These are phyloP conservation scores for Ailanthus altissimus DNA, from an alignment of 345 rosid species.

Conservation along the genomic window DNA sequence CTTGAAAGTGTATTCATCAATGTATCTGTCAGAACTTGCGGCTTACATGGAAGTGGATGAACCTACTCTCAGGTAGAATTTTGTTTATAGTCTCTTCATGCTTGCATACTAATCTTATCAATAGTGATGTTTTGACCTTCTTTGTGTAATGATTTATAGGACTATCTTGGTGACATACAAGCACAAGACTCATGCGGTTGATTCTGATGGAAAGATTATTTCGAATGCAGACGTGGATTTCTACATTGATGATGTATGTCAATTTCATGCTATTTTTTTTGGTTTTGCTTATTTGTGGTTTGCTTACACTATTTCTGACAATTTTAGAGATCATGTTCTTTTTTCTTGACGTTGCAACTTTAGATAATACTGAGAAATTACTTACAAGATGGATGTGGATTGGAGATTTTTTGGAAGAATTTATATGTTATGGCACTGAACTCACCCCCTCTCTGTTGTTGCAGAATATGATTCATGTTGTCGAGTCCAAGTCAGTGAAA, in stretches of 20 bases:
- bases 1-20: slow-evolving; percentile 84
- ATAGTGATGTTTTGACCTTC: neutral
- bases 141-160: slow-evolving; percentile 41
- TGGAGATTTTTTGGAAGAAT: slow-evolving; percentile 3
- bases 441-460: slow-evolving; percentile 16
- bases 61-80: slow-evolving; percentile 66
- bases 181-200: slow-evolving; percentile 97
- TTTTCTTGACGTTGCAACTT: neutral
- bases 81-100: neutral
- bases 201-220: slow-evolving; percentile 68
- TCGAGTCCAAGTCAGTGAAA: slow-evolving; percentile 74
- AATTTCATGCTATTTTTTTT: neutral
- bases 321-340: neutral
- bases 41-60: slow-evolving; percentile 96
- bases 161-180: slow-evolving; percentile 90
- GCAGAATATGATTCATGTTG: slow-evolving; percentile 88
- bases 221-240: slow-evolving; percentile 94
- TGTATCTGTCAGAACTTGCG: slow-evolving; percentile 83
- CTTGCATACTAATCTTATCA: neutral
- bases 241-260: slow-evolving; percentile 77
- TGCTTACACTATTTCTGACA: neutral
- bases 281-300: neutral
- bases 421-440: neutral
- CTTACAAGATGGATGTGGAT: neutral
- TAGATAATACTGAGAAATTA: neutral